Conservation (phyloP, 805 yeast genomes). For the Candida xyloterini region DNA sequence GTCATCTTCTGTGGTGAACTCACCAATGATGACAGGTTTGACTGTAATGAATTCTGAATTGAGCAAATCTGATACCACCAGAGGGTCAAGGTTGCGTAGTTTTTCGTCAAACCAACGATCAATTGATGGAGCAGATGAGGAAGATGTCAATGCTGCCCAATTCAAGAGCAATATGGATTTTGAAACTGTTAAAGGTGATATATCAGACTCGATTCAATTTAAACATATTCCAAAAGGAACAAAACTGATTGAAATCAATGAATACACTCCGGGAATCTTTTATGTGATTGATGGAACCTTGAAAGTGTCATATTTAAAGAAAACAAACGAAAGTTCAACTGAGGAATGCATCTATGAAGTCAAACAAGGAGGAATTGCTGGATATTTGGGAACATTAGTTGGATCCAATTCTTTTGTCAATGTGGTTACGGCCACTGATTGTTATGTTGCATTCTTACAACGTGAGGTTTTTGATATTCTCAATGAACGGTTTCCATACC, state of each 20-base stretch:
- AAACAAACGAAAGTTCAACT: conserved; percentile 16
- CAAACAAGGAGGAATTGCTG: conserved; percentile 78
- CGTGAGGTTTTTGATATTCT: conserved; percentile 59
- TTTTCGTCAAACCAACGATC: conserved; percentile 5
- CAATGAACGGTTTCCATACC: conserved; percentile 70
- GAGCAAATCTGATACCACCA: not conserved
- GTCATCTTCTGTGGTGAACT: conserved; percentile 20
- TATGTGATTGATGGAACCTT: conserved; percentile 78
- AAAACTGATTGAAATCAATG: conserved; percentile 59
- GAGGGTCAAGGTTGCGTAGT: conserved; percentile 13
- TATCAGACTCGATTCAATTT: conserved; percentile 59
- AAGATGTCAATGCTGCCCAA: conserved; percentile 19
- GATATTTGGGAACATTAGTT: conserved; percentile 76
- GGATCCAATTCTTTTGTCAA: conserved; percentile 78
- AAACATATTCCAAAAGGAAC: conserved; percentile 51
- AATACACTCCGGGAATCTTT: conserved; percentile 68
- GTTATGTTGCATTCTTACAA: conserved; percentile 70
- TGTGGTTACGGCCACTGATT: conserved; percentile 57
- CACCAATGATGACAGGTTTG: conserved; percentile 23
- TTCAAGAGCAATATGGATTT: conserved; percentile 36
- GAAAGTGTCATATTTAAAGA: conserved; percentile 54
- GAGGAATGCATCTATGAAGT: conserved; percentile 55
- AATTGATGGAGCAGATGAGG: conserved; percentile 4
- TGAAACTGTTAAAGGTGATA: conserved; percentile 51
- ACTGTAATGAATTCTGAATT: conserved; percentile 10